Percentiles rank a stretch among this genome's conserved stretches.
These are phyloP conservation scores for Neoscytalidium dimidiatum DNA, from an alignment of 2,329 filamentous ascomycete species.

Conservation along the genomic window DNA sequence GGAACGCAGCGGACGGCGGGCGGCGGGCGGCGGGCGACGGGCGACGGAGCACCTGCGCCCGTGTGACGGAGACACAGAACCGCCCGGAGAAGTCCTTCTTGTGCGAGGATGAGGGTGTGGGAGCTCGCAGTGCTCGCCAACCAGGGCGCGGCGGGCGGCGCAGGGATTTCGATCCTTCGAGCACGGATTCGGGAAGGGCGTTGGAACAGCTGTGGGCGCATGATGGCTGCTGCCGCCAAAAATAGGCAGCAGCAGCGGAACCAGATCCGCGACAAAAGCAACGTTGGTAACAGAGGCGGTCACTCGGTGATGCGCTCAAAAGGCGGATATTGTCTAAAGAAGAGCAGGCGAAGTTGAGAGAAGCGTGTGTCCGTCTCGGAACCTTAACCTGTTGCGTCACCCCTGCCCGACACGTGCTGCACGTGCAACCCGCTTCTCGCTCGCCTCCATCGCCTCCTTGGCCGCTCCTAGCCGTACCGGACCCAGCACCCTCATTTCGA, in stretches of 20 bases:
- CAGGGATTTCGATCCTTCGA: slow-evolving; percentile 4
- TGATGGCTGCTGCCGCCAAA: slow-evolving; percentile 16
- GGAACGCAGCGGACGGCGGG: not conserved
- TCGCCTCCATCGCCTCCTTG: not conserved
- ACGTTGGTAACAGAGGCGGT: not conserved
- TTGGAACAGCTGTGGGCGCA: slow-evolving; percentile 6
- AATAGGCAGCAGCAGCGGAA: slow-evolving; percentile 12
- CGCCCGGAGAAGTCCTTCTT: slow-evolving; percentile 14
- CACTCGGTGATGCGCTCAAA: not conserved
- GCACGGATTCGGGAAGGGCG: slow-evolving; percentile 13
- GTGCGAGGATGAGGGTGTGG: not conserved
- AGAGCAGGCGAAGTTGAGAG: slow-evolving; percentile 5
- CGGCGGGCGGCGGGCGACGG: not conserved
- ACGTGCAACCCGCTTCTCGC: not conserved
- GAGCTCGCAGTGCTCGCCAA: not conserved
- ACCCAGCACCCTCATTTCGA: not conserved
- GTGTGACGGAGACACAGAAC: slow-evolving; percentile 5
- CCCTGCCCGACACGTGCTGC: not conserved
- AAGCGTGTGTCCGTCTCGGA: slow-evolving; percentile 1
- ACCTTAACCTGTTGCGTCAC: slow-evolving; percentile 5
- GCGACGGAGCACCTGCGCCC: not conserved
- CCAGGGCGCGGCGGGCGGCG: not conserved
- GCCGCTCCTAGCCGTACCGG: not conserved
- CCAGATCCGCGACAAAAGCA: slow-evolving; percentile 12
- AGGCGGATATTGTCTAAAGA: slow-evolving; percentile 2